phyloP scores from a whole-genome alignment of 805 yeast genomes.

The Myxozyma vanderwaltii region DNA sequence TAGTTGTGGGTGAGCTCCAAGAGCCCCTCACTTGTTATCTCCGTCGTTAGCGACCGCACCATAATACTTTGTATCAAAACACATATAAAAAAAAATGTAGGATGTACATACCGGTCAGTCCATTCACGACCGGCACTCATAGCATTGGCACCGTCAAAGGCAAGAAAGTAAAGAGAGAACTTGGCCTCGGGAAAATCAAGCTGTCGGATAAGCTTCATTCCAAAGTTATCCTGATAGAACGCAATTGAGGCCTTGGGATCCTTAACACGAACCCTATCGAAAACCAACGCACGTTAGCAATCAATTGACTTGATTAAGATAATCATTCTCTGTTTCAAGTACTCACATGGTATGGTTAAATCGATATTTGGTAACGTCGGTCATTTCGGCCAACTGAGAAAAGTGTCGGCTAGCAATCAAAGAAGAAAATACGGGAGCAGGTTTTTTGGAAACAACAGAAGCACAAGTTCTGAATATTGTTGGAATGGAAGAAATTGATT shows the following conservation, averaged over 20 bases:
- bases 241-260: constrained; percentile 73
- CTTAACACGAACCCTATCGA: constrained; percentile 70
- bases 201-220: constrained; percentile 61
- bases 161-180: constrained; percentile 71
- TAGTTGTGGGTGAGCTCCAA: constrained; percentile 82
- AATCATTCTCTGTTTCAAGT: not conserved
- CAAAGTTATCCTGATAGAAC: constrained; percentile 75
- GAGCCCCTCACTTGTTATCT: constrained; percentile 58
- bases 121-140: constrained; percentile 47
- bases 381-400: constrained; percentile 27
- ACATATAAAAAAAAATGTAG: not conserved
- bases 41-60: constrained; percentile 7
- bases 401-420: constrained; percentile 7
- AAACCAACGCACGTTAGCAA: not conserved
- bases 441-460: not conserved
- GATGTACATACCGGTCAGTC: constrained; percentile 40
- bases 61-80: too few relatives aligned
- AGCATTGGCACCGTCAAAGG: constrained; percentile 52
- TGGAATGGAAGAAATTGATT: not conserved
- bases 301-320: not conserved
- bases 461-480: not conserved
- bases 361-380: constrained; percentile 37
- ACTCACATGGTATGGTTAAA: constrained; percentile 52
- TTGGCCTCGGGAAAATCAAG: constrained; percentile 57
- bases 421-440: not conserved